These are phyloP conservation scores for Exophiala dermatitidis DNA, from an alignment of 2,329 filamentous ascomycete species.

Conservation along the genomic window DNA sequence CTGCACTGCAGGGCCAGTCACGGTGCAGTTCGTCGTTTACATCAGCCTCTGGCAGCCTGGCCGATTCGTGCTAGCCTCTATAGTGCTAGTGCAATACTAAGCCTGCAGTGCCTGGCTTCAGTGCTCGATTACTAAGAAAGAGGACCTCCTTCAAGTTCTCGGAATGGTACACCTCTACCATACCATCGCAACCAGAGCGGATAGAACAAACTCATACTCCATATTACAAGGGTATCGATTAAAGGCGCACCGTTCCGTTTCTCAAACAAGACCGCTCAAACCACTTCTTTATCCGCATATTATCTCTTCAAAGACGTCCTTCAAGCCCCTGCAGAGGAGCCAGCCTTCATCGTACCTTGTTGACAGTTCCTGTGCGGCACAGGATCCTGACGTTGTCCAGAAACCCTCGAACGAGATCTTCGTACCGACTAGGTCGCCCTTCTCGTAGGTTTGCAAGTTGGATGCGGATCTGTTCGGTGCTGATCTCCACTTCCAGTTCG, in stretches of 20 bases:
- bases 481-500: constrained; percentile 45
- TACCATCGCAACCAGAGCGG: too few relatives aligned
- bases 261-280: neutral
- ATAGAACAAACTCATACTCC: neutral
- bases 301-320: neutral
- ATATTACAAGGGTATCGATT: constrained; percentile 23
- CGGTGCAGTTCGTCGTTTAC: neutral
- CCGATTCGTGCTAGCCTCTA: neutral
- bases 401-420: constrained; percentile 43
- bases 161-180: too few relatives aligned
- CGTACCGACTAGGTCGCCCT: constrained; percentile 37
- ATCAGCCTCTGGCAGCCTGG: constrained; percentile 3
- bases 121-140: neutral
- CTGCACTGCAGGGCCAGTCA: neutral
- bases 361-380: constrained; percentile 29
- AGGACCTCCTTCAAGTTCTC: too few relatives aligned
- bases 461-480: constrained; percentile 39
- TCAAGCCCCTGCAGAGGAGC: neutral
- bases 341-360: constrained; percentile 2
- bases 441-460: constrained; percentile 38
- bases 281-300: neutral
- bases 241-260: neutral
- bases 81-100: too few relatives aligned
- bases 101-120: too few relatives aligned
- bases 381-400: constrained; percentile 44